phyloP scores from a whole-genome alignment of 345 rosid genomes.

The Ceriops decandra region DNA sequence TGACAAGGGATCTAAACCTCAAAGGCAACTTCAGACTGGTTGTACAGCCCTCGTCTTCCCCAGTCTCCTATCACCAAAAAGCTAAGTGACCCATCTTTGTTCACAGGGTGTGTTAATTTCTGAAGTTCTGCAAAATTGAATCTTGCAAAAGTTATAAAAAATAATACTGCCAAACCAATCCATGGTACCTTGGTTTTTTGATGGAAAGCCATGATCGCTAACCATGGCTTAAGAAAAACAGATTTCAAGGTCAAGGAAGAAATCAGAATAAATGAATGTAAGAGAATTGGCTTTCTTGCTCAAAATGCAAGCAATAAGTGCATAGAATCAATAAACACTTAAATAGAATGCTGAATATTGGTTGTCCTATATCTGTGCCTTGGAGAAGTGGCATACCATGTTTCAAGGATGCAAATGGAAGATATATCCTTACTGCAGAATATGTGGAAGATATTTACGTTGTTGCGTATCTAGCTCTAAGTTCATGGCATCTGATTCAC shows the following conservation, averaged over 20 bases:
- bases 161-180: background rate
- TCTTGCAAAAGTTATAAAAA: background rate
- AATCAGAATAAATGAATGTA: background rate
- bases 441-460: too few relatives aligned
- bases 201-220: constrained; percentile 19
- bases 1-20: constrained; percentile 40
- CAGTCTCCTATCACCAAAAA: constrained; percentile 75
- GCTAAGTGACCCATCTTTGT: constrained; percentile 50
- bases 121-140: constrained; percentile 37
- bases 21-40: constrained; percentile 61
- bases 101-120: constrained; percentile 38
- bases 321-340: background rate
- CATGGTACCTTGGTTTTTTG: background rate
- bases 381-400: constrained; percentile 13
- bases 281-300: too few relatives aligned
- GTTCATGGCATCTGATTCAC: too few relatives aligned
- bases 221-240: constrained; percentile 9
- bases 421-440: too few relatives aligned
- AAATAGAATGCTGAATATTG: background rate
- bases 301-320: background rate
- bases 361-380: too few relatives aligned
- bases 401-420: constrained; percentile 16
- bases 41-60: constrained; percentile 64
- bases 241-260: background rate
- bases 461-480: too few relatives aligned